Evolutionary conservation across 2,329 filamentous ascomycete species (phyloP), one percentile per base, ranked within the genome.

Genomic region (Neophaeococcomyces aloes): DNA sequence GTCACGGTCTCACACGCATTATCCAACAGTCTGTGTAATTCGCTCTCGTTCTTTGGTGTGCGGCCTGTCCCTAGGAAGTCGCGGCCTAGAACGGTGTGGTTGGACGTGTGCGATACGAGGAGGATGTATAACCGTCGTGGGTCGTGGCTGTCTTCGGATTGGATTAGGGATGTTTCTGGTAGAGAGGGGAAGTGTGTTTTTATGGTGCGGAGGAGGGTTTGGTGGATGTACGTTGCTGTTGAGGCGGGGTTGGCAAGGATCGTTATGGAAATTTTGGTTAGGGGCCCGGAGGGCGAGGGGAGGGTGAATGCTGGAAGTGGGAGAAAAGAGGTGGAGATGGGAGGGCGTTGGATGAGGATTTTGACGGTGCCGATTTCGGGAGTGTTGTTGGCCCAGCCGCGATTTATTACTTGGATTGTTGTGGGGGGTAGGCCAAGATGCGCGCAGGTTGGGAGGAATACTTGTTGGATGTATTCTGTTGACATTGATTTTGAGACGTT

Each of bases 391-490:
- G 64, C 65, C 76, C 75, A 79, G n/a, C 75, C 74, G 14, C 75
- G 64, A 40, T 64, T 62, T 8, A 66, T 59, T 18, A 76, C 54
- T 1, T 55, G 54, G 2, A 66, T 55, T 0, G 57, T 54, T 32
- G 78, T 64, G 3, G 46, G 51, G 2, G 72, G 70, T 11, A 78
- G 59, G 4, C 74, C 73, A 27, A 79, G 63, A 23, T 56, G 60
- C 2, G 60, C 48, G 17, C 78, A 66, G 45, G 70, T 72, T 0
- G 76, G 76, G 2, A 72, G 53, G 4, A 79, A 63, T 3, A 79
- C 74, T 52, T 77, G 69, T 2, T 59, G 48, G 7, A 75, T 60
- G 51, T 78, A 79, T 38, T 79, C 76, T 53, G 66, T 68, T 2
- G 71, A 74, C 6, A 51, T 51, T 6, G 44, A 46, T 30, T 51